Base-by-base conservation (phyloP, 495 filamentous ascomycete species). In the Friedmanniomyces simplex region DNA sequence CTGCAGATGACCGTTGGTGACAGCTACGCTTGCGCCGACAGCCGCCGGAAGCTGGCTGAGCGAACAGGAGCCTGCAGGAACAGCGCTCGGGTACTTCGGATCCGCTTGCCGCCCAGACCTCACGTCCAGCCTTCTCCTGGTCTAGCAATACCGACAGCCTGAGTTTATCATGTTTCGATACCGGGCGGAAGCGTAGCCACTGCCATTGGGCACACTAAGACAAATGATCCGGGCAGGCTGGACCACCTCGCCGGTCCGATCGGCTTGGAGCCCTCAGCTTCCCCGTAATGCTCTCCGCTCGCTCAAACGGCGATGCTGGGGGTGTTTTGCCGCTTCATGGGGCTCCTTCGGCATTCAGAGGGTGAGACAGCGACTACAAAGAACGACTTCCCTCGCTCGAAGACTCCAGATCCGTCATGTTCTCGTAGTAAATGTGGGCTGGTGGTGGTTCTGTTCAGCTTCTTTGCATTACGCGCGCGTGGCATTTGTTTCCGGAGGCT, bases 1-100 rank as follows among this genome's bases (percentile, higher is more conserved):
- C 32, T 18, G 49, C 49, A 52, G 25, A 32, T 30, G 18, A 18
- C 49, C 21, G 49, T 52, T 52, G 49, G 25, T 52, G 49, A 52
- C 49, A 52, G 49, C 26, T 34, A 37, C 25, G 25, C 49, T 52
- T 37, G 30, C 21, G 49, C 30, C 16, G 2, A 24, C 5, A 34
- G 18, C 49, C 49, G 30, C 25, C 49, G 30, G 49, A 32, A 52
- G n/a, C 30, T n/a, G 25, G n/a, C 6, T 5, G 16, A 26, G 49
- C 32, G 49, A 52, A 37, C 32, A 34, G 49, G 2, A 18, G 26
- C 5, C 49, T 52, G 16, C 25, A 32, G 49, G 49, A 26, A 52
- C 32, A 5, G 26, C 49, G 24, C 8, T 34, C 16, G 2, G 11
- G 2, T 18, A 2, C 30, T 20, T 20, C 16, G n/a, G 30, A 32